Conservation (phyloP, 306 rosid species). For the Echinosophora koreensis region DNA sequence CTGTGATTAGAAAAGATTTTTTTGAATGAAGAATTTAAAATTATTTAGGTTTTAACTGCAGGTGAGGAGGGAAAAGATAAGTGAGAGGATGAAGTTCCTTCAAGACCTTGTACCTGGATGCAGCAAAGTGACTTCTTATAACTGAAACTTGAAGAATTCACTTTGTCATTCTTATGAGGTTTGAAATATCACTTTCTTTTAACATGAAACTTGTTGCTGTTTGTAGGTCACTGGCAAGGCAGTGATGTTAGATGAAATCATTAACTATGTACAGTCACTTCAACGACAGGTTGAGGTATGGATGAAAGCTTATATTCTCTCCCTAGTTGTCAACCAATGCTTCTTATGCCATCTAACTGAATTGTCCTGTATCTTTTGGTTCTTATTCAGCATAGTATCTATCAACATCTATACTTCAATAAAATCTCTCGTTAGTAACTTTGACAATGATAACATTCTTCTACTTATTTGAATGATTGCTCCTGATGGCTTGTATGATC, state of each 20-base stretch:
- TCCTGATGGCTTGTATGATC: not conserved
- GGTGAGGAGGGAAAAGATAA: constrained; percentile 99
- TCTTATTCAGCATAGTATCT: constrained; percentile 11
- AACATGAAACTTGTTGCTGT: constrained; percentile 29
- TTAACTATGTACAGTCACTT: constrained; percentile 95
- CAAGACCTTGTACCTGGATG: constrained; percentile 99
- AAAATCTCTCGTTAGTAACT: constrained; percentile 19
- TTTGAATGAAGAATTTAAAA: constrained; percentile 19
- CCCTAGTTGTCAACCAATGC: not conserved
- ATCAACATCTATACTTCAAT: constrained; percentile 17
- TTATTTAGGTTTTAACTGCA: constrained; percentile 48
- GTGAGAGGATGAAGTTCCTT: constrained; percentile 98
- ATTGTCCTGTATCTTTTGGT: constrained; percentile 28
- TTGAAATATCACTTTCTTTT: too few relatives aligned
- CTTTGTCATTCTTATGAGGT: constrained; percentile 17
- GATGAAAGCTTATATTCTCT: constrained; percentile 4
- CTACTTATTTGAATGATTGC: not conserved
- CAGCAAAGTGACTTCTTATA: constrained; percentile 76
- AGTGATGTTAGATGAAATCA: constrained; percentile 97
- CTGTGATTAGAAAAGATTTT: not conserved
- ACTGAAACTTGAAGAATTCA: constrained; percentile 28
- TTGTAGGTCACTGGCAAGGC: constrained; percentile 97
- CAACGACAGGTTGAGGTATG: constrained; percentile 98
- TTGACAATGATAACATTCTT: constrained; percentile 11
- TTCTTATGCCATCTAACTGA: constrained; percentile 32